phyloP scores from a whole-genome alignment of 805 yeast species.

The Myxozyma lipomycoides region DNA sequence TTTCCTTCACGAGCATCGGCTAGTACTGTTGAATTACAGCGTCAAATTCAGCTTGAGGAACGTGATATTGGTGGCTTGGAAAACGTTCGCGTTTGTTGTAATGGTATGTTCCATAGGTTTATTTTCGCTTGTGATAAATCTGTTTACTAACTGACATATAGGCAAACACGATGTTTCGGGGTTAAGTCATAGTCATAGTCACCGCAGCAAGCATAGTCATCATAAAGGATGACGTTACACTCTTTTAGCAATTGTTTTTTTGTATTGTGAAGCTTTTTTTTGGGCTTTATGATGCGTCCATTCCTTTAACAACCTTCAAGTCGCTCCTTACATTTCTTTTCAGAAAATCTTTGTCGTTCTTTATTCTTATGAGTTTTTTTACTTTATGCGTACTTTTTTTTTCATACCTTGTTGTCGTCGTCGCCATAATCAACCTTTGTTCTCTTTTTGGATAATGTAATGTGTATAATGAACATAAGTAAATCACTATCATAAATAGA shows the following conservation, averaged over 20 bases:
- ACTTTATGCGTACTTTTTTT: too few species aligned
- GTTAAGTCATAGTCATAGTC: constrained; percentile 2
- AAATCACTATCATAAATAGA: too few species aligned
- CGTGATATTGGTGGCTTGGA: constrained; percentile 46
- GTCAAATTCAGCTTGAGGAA: constrained; percentile 13
- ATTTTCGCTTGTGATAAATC: neutral
- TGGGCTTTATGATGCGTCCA: neutral
- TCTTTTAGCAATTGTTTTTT: neutral
- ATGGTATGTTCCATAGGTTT: constrained; percentile 26
- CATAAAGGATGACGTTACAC: neutral
- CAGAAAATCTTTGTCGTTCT: neutral
- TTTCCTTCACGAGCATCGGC: neutral
- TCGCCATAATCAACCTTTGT: too few species aligned
- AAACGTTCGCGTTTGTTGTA: constrained; percentile 41
- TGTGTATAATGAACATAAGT: too few species aligned
- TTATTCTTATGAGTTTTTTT: too few species aligned
- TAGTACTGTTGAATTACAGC: constrained; percentile 11
- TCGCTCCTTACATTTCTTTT: neutral
- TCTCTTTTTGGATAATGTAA: too few species aligned
- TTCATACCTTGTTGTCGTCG: too few species aligned
- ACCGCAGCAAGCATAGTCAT: neutral
- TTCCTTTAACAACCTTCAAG: neutral
- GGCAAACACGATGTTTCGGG: constrained; percentile 30
- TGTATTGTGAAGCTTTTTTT: neutral
- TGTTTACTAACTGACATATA: neutral